A percentile compares a stretch with the other conserved stretches of the same genome.
These are phyloP conservation scores for Filobasidium uniguttulatum DNA, from an alignment of 1,284 basidiomycete species.

Conservation along the genomic window DNA sequence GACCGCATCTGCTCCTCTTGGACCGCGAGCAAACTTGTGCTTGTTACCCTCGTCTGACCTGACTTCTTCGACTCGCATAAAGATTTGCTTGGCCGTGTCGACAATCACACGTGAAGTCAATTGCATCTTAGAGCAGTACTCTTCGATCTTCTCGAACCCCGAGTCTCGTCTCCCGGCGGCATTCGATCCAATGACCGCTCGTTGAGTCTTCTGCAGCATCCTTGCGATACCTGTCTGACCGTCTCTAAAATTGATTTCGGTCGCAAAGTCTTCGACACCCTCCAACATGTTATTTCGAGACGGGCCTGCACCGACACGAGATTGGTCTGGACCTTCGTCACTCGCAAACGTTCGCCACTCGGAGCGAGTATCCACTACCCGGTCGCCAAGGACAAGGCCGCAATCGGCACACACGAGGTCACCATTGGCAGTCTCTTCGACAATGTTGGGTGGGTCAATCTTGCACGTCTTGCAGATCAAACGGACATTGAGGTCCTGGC, in stretches of 20 bases:
- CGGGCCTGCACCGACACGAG: slow-evolving; percentile 93
- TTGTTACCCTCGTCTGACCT: slow-evolving; percentile 84
- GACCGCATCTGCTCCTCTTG: slow-evolving; percentile 51
- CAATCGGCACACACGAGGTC: slow-evolving; percentile 95
- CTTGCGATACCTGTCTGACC: slow-evolving; percentile 84
- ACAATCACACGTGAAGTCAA: slow-evolving; percentile 70
- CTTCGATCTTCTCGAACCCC: slow-evolving; percentile 81
- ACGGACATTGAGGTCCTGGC: slow-evolving; percentile 14
- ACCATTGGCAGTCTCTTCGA: slow-evolving; percentile 94
- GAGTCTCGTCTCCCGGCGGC: slow-evolving; percentile 63
- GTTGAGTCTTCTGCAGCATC: slow-evolving; percentile 74
- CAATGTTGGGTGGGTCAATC: slow-evolving; percentile 80
- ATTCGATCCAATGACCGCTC: slow-evolving; percentile 50
- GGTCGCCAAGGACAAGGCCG: slow-evolving; percentile 87
- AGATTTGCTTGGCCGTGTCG: slow-evolving; percentile 62
- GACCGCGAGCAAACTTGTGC: slow-evolving; percentile 31
- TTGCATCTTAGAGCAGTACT: slow-evolving; percentile 85
- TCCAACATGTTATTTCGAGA: slow-evolving; percentile 48
- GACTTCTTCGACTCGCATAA: slow-evolving; percentile 88
- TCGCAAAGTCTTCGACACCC: slow-evolving; percentile 83
- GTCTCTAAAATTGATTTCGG: slow-evolving; percentile 86
- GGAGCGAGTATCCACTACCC: slow-evolving; percentile 73
- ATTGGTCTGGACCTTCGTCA: slow-evolving; percentile 91
- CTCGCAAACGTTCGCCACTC: slow-evolving; percentile 71
- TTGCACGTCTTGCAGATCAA: slow-evolving; percentile 29